A percentile compares a stretch with the other conserved stretches of the same genome.
phyloP scores from a whole-genome alignment of 2,329 filamentous ascomycete genomes.

The Blastomyces emzantsi region DNA sequence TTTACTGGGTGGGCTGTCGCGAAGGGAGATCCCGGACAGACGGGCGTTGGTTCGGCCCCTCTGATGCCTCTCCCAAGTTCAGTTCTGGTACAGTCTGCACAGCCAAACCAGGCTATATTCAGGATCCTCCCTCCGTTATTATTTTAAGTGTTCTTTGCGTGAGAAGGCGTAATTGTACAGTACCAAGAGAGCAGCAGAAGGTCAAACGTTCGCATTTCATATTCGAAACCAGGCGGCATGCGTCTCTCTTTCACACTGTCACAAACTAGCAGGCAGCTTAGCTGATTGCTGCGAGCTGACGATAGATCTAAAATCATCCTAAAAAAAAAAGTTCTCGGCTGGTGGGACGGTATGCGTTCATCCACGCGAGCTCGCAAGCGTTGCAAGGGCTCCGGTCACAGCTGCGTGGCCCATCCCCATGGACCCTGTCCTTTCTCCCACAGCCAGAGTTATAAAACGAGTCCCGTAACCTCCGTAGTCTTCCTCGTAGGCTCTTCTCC shows the following conservation, averaged over 20 bases:
- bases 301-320: slow-evolving; percentile 7
- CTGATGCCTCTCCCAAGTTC: not conserved
- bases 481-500: not conserved
- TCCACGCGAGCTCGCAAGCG: slow-evolving; percentile 2
- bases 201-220: not conserved
- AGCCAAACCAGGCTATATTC: not conserved
- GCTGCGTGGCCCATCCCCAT: slow-evolving; percentile 1
- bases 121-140: not conserved
- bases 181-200: not conserved
- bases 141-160: not conserved
- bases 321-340: slow-evolving; percentile 1
- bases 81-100: not conserved
- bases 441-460: not conserved
- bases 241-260: slow-evolving; percentile 4
- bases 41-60: not conserved
- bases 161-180: not conserved
- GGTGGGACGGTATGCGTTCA: not conserved
- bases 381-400: not conserved
- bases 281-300: not conserved
- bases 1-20: not conserved
- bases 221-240: not conserved
- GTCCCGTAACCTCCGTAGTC: not conserved
- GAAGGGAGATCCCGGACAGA: not conserved
- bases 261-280: not conserved
- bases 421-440: not conserved